Conservation (phyloP, 164 flowering plant genomes). For the Dillenia suffruticosa region DNA sequence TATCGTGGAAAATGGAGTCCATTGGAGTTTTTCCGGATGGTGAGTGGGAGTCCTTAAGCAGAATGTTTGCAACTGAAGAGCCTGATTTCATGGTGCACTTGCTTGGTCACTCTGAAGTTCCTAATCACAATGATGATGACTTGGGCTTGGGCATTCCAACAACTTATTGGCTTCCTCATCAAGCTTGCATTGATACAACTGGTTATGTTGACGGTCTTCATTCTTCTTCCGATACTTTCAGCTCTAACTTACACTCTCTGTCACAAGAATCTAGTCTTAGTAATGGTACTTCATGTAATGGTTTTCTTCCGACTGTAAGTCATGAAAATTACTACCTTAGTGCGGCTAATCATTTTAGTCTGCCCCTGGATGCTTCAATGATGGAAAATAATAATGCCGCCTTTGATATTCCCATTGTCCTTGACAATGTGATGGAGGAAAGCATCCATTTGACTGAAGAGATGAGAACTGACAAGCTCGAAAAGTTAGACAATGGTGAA, state of each 20-base stretch:
- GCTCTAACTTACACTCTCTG: conserved; percentile 10
- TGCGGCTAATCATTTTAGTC: not conserved
- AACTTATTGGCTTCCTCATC: conserved; percentile 7
- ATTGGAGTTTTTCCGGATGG: conserved; percentile 34
- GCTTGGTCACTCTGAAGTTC: conserved; percentile 4
- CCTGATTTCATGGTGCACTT: conserved; percentile 17
- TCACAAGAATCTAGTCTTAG: conserved; percentile 24
- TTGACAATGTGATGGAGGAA: conserved; percentile 15
- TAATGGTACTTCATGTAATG: not conserved
- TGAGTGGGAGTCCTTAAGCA: conserved; percentile 42
- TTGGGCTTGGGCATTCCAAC: conserved; percentile 8
- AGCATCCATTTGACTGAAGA: conserved; percentile 1
- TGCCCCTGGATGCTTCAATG: not conserved
- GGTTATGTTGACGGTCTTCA: conserved; percentile 5
- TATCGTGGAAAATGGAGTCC: conserved; percentile 41
- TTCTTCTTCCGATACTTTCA: conserved; percentile 8
- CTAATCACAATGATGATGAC: conserved; percentile 8
- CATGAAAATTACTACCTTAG: conserved; percentile 9
- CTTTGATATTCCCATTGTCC: conserved; percentile 7
- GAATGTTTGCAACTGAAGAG: conserved; percentile 33
- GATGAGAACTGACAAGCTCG: conserved; percentile 3
- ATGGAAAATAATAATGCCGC: conserved; percentile 3
- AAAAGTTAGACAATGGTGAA: not conserved
- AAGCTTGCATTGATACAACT: conserved; percentile 3
- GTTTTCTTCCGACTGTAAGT: conserved; percentile 5